Percentiles rank a stretch among this genome's conserved stretches.
These are phyloP conservation scores for Hyaloperonospora brassicae DNA, from an alignment of 352 stramenopile genomes.

Conservation along the genomic window DNA sequence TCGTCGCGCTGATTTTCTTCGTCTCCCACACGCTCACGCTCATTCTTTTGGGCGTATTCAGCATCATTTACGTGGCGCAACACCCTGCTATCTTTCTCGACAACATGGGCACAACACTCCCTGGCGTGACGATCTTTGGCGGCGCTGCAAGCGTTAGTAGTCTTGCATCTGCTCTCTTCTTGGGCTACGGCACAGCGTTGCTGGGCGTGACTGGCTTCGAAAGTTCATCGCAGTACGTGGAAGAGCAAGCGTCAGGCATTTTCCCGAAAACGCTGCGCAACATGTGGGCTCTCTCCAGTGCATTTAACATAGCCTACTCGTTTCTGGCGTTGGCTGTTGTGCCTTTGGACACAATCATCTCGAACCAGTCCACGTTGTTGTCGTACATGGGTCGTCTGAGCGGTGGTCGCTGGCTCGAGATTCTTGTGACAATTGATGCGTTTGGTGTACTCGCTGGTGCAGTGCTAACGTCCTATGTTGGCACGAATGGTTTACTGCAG, in stretches of 20 bases:
- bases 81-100: conserved; percentile 53
- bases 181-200: conserved; percentile 72
- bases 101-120: conserved; percentile 60
- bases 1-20: conserved; percentile 78
- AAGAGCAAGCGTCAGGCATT: conserved; percentile 74
- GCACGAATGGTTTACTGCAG: conserved; percentile 68
- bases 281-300: conserved; percentile 73
- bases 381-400: conserved; percentile 49
- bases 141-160: conserved; percentile 28
- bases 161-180: conserved; percentile 47
- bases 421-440: conserved; percentile 63
- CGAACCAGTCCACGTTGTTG: conserved; percentile 59
- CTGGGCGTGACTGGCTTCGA: conserved; percentile 87
- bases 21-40: conserved; percentile 66
- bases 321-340: conserved; percentile 61
- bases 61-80: conserved; percentile 47
- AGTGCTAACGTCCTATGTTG: conserved; percentile 78
- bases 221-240: conserved; percentile 82
- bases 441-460: conserved; percentile 85
- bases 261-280: conserved; percentile 68
- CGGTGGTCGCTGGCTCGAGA: conserved; percentile 31
- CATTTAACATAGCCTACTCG: conserved; percentile 80
- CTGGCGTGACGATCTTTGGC: conserved; percentile 46
- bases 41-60: conserved; percentile 38
- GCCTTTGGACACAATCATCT: conserved; percentile 58